phyloP scores from a whole-genome alignment of 495 filamentous ascomycete genomes.

The Xylaria intraflava region DNA sequence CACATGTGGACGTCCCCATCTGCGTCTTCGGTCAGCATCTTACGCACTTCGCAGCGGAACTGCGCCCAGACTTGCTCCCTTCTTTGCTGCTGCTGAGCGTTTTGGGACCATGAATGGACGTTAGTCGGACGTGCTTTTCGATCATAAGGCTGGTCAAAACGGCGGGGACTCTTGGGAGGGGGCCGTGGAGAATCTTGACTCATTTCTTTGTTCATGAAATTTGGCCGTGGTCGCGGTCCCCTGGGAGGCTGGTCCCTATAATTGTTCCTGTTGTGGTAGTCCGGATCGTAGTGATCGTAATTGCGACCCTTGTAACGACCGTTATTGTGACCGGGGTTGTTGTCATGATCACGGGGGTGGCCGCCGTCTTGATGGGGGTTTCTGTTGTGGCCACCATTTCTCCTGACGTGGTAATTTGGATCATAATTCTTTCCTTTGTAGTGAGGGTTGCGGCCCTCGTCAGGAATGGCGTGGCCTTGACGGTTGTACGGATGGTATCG shows the following conservation, averaged over 20 bases:
- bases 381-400: not conserved
- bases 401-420: not conserved
- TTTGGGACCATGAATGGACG: too few relatives aligned
- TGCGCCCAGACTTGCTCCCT: not conserved
- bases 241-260: too few relatives aligned
- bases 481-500: not conserved
- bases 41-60: not conserved
- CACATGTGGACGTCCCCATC: not conserved
- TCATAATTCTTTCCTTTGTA: constrained; percentile 3
- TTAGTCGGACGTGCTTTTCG: too few relatives aligned
- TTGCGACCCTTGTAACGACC: not conserved
- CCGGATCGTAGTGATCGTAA: not conserved
- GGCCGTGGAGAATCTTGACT: too few relatives aligned
- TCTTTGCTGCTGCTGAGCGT: not conserved
- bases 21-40: not conserved
- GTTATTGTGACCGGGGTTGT: not conserved
- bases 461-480: not conserved
- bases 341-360: not conserved
- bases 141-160: too few relatives aligned
- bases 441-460: not conserved
- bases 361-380: not conserved
- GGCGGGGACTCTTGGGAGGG: too few relatives aligned
- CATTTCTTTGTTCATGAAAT: too few relatives aligned
- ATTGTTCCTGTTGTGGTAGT: not conserved
- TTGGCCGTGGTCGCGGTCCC: too few relatives aligned